Evolutionary conservation across 225 moss, liverwort and hornwort genomes (phyloP).

Genomic region (Asterella californica): DNA sequence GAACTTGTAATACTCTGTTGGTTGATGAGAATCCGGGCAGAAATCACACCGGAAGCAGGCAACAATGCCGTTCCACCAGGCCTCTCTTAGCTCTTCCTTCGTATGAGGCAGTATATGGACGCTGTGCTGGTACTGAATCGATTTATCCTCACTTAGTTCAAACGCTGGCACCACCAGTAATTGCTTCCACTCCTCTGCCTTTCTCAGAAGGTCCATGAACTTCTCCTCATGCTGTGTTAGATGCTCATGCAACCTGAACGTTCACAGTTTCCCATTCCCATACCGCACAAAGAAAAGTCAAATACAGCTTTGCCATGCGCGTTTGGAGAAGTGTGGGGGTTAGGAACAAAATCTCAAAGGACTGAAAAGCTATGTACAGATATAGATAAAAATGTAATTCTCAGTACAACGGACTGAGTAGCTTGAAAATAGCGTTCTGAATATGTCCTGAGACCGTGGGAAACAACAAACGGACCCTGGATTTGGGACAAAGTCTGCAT

Average conservation of each 20-base stretch:
- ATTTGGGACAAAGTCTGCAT: slow-evolving; percentile 42
- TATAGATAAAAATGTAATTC: neutral
- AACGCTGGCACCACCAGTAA: slow-evolving; percentile 41
- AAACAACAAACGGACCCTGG: slow-evolving; percentile 26
- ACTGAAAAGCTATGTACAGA: neutral
- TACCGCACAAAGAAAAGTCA: neutral
- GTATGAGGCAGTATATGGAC: slow-evolving; percentile 41
- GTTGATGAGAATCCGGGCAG: slow-evolving; percentile 19
- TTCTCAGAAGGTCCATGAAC: slow-evolving; percentile 19
- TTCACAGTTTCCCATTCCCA: neutral
- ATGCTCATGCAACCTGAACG: slow-evolving; percentile 41
- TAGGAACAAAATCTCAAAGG: neutral
- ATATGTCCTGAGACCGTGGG: neutral
- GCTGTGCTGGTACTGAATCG: slow-evolving; percentile 31
- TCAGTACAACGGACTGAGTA: neutral
- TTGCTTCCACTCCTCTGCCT: slow-evolving; percentile 18
- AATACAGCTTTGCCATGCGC: neutral
- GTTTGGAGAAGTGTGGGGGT: neutral
- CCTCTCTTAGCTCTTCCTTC: slow-evolving; percentile 33
- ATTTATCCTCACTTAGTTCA: slow-evolving; percentile 31
- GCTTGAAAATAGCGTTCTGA: neutral
- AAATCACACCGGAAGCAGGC: slow-evolving; percentile 39
- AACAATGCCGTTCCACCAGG: slow-evolving; percentile 38
- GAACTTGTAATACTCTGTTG: slow-evolving; percentile 32
- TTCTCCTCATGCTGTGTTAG: slow-evolving; percentile 32